Evolutionary conservation across 306 rosid species (phyloP).

Genomic region (Prunus armeniaca): DNA sequence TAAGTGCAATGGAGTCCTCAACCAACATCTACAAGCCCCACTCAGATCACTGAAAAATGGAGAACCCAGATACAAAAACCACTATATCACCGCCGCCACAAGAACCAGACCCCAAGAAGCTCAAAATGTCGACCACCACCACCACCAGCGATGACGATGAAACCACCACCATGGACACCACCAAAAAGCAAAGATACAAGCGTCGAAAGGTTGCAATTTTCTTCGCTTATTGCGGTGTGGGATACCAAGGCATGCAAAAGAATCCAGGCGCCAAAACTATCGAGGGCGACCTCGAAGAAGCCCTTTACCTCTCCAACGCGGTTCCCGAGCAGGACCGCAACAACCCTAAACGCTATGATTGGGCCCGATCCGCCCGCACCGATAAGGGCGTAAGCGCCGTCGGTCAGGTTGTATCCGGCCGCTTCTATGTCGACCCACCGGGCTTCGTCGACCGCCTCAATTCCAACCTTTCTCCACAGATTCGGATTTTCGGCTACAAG

Average conservation of each 20-base stretch:
- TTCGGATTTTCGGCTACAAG: slow-evolving; percentile 78
- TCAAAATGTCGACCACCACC: slow-evolving; percentile 77
- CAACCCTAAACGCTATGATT: slow-evolving; percentile 65
- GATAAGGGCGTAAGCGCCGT: slow-evolving; percentile 98
- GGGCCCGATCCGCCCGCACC: slow-evolving; percentile 94
- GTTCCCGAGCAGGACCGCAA: slow-evolving; percentile 85
- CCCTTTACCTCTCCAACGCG: slow-evolving; percentile 66
- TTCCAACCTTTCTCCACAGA: slow-evolving; percentile 70
- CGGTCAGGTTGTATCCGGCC: slow-evolving; percentile 90
- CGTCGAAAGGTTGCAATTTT: slow-evolving; percentile 82
- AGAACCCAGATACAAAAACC: slow-evolving; percentile 40
- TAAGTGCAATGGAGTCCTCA: slow-evolving; percentile 14
- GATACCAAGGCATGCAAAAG: slow-evolving; percentile 97
- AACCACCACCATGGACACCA: slow-evolving; percentile 18
- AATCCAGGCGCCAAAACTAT: slow-evolving; percentile 97
- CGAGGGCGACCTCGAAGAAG: slow-evolving; percentile 92
- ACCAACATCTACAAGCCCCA: slow-evolving; percentile 14
- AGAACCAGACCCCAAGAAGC: slow-evolving; percentile 62
- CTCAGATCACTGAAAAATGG: slow-evolving; percentile 49
- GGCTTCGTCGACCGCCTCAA: slow-evolving; percentile 88
- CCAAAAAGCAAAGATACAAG: slow-evolving; percentile 58
- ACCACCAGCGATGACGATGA: slow-evolving; percentile 72
- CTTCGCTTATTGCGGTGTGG: slow-evolving; percentile 92
- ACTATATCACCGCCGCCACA: slow-evolving; percentile 38
- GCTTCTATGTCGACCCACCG: slow-evolving; percentile 89